Evolutionary conservation across 352 stramenopile species (phyloP), one percentile per base, ranked within the genome.

Genomic region (Globisporangium nagaii): DNA sequence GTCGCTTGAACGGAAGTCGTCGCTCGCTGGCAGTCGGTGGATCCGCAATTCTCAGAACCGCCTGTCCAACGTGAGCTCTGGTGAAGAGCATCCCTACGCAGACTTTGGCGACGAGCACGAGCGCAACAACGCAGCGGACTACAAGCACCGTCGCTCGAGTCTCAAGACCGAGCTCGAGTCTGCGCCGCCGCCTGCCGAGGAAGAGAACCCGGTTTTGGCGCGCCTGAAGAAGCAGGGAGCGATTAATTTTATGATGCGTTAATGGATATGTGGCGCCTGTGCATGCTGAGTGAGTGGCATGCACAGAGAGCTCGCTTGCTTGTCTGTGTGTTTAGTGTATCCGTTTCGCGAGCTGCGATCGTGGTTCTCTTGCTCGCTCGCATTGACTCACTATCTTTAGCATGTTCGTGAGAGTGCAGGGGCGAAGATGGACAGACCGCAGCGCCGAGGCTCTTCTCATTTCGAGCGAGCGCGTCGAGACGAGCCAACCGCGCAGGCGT

Each of bases 161-260:
- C 59, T 64, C 42, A 85, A 79, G 40, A 70, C 68, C 46, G 70
- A 84, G 57, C 63, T 73, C 49, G 71, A 85, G 56, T 53, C 62
- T 53, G 45, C 30, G 11, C 58, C 37, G 39, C 48, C 44, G 27
- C 56, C 55, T 5, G 63, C 73, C 5, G 62, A 76, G 19, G 70
- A 79, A 37, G 75, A 86, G 35, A 92, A 90, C 56, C 82, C 82
- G 2, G 79, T 92, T 49, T 60, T 90, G 31, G 79, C 75, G 19
- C 82, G 82, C 22, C 73, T 92, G 6, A 83, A 79, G 55, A 90
- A 90, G 57, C 82, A 92, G 45, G 82, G 82, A 19, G 82, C 82
- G n/a, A 60, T 92, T 56, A 89, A 88, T 63, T 92, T 89, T 70
- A 92, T 90, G 79, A 70, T 83, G 66, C 71, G 75, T 74, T 83